Evolutionary conservation across 805 yeast genomes (phyloP), one percentile per base, ranked within the genome.

Genomic region (Nakazawaea holstii): DNA sequence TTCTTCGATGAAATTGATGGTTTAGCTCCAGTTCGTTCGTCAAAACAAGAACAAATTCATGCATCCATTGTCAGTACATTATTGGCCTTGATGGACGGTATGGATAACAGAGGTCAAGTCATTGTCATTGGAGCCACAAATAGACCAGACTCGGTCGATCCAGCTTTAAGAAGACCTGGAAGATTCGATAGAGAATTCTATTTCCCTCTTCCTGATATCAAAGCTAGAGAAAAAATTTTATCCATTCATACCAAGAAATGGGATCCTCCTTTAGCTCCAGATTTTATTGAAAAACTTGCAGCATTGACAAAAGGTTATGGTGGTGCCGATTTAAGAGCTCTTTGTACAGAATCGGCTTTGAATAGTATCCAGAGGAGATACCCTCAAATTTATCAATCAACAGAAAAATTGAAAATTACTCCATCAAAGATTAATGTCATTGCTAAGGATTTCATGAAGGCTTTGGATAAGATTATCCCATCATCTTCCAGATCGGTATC

Each of bases 1-100:
- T 94, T 94, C 64, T 94, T 94, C 60, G 99, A 94, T 69, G 99
- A 94, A 70, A 92, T 94, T 51, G 99, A 94, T 67, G 99, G 99
- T 39, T 71, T 94, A 55, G 99, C 99, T 0, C 99, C 99, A 0
- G 99, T 94, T 2, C 77, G 99, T 62, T 87, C 96, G 0, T 87
- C 97, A 0, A 92, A 92, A 54, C 99, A 94, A 66, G 99, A 94
- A 63, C 99, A 94, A 66, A 94, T 94, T 50, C 99, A 94, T 65
- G 97, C 99, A 3, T 86, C 96, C 52, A 94, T 94, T 50, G 99
- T 94, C 2, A 90, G 97, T 5, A 94, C 99, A 0, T 69, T 94
- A 58, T 76, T 94, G 53, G 98, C 99, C 0, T 69, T 94, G 45
- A 94, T 94, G 99, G 99, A 94, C 65, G 99, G 99, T 57, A 94